Percentiles rank a stretch among this genome's conserved stretches.
phyloP scores from a whole-genome alignment of 2,329 filamentous ascomycete genomes.

The Blumeria hordei region DNA sequence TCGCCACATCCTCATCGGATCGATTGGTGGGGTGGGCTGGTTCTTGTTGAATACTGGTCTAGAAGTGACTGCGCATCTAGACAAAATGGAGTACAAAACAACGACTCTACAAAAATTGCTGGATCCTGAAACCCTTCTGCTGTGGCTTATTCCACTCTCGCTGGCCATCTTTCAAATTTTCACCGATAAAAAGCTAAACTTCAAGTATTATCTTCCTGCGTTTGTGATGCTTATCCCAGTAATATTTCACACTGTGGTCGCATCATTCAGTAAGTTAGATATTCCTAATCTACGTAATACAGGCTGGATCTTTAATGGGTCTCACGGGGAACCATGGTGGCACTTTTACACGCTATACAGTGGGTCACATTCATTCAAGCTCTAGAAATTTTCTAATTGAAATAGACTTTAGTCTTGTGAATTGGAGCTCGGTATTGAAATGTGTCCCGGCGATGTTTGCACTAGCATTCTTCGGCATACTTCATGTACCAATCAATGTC shows the following conservation, averaged over 20 bases:
- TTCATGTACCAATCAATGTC: conserved; percentile 96
- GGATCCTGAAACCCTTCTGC: conserved; percentile 44
- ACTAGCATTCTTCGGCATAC: conserved; percentile 85
- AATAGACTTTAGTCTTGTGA: conserved; percentile 53
- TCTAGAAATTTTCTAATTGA: conserved; percentile 4
- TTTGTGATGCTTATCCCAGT: conserved; percentile 64
- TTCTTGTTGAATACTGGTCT: conserved; percentile 81
- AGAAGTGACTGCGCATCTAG: conserved; percentile 73
- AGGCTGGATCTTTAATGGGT: conserved; percentile 84
- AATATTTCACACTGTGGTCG: conserved; percentile 56
- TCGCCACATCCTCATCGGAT: conserved; percentile 84
- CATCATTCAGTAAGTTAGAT: conserved; percentile 41
- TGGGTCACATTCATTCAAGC: conserved; percentile 22
- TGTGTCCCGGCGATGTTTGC: conserved; percentile 89
- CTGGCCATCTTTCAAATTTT: conserved; percentile 56
- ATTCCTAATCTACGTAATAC: conserved; percentile 39
- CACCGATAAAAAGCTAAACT: conserved; percentile 50
- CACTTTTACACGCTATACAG: conserved; percentile 92
- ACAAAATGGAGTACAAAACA: conserved; percentile 60
- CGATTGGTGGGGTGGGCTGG: conserved; percentile 90
- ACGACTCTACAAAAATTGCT: conserved; percentile 55
- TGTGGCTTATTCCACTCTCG: conserved; percentile 62
- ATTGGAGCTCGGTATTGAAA: conserved; percentile 62
- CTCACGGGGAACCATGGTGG: conserved; percentile 80
- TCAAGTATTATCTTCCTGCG: conserved; percentile 63